Evolutionary conservation across 495 filamentous ascomycete species (phyloP).

Genomic region (Aspergillus heteromorphus): DNA sequence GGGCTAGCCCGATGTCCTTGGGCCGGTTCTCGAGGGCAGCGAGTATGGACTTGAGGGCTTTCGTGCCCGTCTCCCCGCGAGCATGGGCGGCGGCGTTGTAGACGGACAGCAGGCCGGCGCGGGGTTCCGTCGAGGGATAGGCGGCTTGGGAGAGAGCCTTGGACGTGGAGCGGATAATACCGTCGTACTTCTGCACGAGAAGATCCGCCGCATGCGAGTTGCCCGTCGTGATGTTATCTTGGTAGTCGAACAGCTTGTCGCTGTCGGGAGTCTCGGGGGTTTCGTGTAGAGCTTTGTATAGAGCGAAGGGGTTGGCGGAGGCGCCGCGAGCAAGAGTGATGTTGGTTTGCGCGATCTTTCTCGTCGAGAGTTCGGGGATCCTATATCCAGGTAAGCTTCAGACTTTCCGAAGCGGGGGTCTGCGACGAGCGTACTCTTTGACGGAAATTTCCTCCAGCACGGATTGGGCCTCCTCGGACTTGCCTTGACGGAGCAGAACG

Average conservation of each 20-base stretch:
- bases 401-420: neutral
- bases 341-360: constrained; percentile 76
- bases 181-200: constrained; percentile 70
- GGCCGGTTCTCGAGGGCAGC: constrained; percentile 72
- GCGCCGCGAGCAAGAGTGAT: constrained; percentile 52
- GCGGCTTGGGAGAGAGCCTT: constrained; percentile 49
- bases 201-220: constrained; percentile 71
- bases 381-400: constrained; percentile 38
- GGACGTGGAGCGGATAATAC: constrained; percentile 61
- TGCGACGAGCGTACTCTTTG: constrained; percentile 46
- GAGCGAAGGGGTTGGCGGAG: constrained; percentile 68
- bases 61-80: constrained; percentile 56
- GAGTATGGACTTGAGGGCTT: constrained; percentile 67
- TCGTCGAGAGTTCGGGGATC: constrained; percentile 72
- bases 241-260: constrained; percentile 73
- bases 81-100: constrained; percentile 76
- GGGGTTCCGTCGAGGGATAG: constrained; percentile 51
- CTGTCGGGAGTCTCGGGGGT: constrained; percentile 52
- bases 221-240: constrained; percentile 58
- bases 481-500: constrained; percentile 66
- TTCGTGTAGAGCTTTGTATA: constrained; percentile 61
- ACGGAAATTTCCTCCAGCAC: constrained; percentile 60
- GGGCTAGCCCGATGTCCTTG: constrained; percentile 73
- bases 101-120: constrained; percentile 61
- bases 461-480: constrained; percentile 64